Evolutionary conservation across 495 filamentous ascomycete species (phyloP), one percentile per base, ranked within the genome.

Genomic region (Penicillium mononematosum): DNA sequence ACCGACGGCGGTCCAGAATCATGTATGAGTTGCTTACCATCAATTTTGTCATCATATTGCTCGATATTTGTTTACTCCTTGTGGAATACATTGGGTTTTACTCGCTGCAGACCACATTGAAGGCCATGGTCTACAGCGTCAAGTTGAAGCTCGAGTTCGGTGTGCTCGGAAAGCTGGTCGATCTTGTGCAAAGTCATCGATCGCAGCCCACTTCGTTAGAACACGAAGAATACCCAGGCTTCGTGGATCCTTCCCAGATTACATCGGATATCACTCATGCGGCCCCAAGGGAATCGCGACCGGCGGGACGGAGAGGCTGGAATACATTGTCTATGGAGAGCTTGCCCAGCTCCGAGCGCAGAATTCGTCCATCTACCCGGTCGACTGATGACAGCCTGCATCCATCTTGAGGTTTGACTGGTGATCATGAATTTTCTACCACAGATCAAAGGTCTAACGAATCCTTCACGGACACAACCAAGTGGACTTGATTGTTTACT

Each of bases 131-230:
- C 1, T 87, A 87, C 69, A 80, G 78, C 56, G 73, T 86, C 62
- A 87, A 87, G 65, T 75, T 87, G 32, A 85, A 86, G 69, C 69
- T 87, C 32, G 84, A 87, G 61, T 86, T 85, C 55, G 78, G 72
- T 29, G 80, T 85, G 4, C 73, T 87, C 25, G 60, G 75, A 6
- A 77, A 77, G 38, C 64, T 77, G 2, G 74, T 77, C 25, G 62
- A 66, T 0, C 55, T 77, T 9, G 74, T 75, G n/a, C 65, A 73
- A 19, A 64, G 52, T 1, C 53, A 58, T 16, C 65, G 58, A 12
- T 69, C 73, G 11, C 66, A 74, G 7, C 69, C 69, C 0, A 74
- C 60, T 10, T 74, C 74, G 0, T 61, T 60, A 1, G 74, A 77
- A 31, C 58, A 63, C 4, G 74, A 75, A 0, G 64, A 75, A 12